A percentile compares a stretch with the other conserved stretches of the same genome.
These are phyloP conservation scores for Aspergillus ostianus DNA, from an alignment of 495 filamentous ascomycete species.

Conservation along the genomic window DNA sequence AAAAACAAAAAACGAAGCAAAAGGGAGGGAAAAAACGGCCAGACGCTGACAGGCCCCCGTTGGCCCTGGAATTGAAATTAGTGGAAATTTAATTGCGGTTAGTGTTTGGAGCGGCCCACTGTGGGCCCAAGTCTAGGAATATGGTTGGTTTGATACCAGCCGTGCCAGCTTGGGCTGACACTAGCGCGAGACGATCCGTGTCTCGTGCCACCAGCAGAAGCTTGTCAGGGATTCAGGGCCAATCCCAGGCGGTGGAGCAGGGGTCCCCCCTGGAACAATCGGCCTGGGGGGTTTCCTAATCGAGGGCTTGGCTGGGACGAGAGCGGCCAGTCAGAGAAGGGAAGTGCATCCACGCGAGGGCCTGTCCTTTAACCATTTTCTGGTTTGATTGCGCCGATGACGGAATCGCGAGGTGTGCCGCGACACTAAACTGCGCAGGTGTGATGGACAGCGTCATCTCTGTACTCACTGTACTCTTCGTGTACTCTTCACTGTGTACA, in stretches of 20 bases:
- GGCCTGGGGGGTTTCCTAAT: constrained; percentile 9
- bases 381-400: background rate
- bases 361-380: constrained; percentile 7
- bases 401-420: background rate
- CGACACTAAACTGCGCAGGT: background rate
- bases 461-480: too few species aligned
- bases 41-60: constrained; percentile 15
- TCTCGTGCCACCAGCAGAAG: constrained; percentile 26
- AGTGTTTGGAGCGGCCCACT: constrained; percentile 2
- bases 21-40: constrained; percentile 1
- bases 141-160: constrained; percentile 11
- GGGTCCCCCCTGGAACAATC: constrained; percentile 10
- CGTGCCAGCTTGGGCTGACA: constrained; percentile 23
- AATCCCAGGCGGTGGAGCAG: background rate
- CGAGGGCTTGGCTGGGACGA: background rate
- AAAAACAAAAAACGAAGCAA: constrained; percentile 1
- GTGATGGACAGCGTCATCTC: too few species aligned
- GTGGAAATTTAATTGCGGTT: constrained; percentile 8
- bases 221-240: constrained; percentile 21
- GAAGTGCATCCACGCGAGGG: constrained; percentile 1
- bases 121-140: too few species aligned
- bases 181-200: constrained; percentile 20
- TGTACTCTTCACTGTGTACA: too few species aligned
- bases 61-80: constrained; percentile 19
- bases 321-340: constrained; percentile 6